Percentiles rank a stretch among this genome's conserved stretches.
Conservation (phyloP, 169 alveolate species). For the Plasmodium berghei region DNA sequence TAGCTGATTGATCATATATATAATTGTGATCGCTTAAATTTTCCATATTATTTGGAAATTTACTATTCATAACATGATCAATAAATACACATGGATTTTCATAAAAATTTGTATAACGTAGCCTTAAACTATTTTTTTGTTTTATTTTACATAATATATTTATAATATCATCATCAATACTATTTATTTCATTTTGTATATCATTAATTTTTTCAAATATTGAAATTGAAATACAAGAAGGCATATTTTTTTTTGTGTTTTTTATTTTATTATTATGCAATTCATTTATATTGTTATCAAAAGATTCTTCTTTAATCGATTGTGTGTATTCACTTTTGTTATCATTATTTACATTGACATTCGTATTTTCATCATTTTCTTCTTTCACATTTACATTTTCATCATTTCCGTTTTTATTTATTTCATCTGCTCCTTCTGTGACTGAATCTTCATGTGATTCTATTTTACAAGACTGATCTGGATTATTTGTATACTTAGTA, state of each 20-base stretch:
- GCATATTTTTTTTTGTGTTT: constrained; percentile 6
- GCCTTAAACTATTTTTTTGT: constrained; percentile 63
- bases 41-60: constrained; percentile 48
- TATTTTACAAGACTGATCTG: neutral
- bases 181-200: constrained; percentile 60
- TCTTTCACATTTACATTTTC: constrained; percentile 5
- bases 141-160: constrained; percentile 58
- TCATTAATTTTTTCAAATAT: constrained; percentile 68
- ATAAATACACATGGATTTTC: constrained; percentile 76
- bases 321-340: neutral
- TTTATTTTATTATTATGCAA: neutral
- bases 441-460: constrained; percentile 2
- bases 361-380: neutral
- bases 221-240: constrained; percentile 24
- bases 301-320: neutral
- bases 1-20: constrained; percentile 73
- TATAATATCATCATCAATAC: constrained; percentile 57
- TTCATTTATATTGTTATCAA: neutral
- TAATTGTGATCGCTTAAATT: constrained; percentile 36
- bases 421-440: neutral
- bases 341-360: constrained; percentile 4
- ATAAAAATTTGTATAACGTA: constrained; percentile 66
- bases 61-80: constrained; percentile 75
- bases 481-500: neutral
- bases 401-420: neutral